Conservation (phyloP, 768 basidiomycete species). For the Floccularia luteovirens region DNA sequence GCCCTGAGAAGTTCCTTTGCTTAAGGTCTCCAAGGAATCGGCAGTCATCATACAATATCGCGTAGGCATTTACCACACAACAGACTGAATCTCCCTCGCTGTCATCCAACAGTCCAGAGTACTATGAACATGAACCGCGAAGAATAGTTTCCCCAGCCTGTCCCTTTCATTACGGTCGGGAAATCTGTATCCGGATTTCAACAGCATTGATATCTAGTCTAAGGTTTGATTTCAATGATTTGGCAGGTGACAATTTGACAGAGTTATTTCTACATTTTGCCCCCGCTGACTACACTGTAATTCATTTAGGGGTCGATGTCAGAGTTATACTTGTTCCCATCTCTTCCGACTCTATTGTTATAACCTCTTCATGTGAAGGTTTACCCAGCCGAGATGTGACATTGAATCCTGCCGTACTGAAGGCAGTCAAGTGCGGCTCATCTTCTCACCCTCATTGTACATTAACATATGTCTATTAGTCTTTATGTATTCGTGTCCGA, state of each 20-base stretch:
- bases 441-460: conserved; percentile 29
- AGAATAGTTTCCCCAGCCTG: conserved; percentile 39
- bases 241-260: conserved; percentile 36
- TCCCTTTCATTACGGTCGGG: conserved; percentile 59
- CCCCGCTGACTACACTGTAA: not conserved
- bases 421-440: conserved; percentile 10
- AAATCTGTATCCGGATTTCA: conserved; percentile 42
- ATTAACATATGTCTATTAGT: conserved; percentile 34
- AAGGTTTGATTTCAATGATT: conserved; percentile 43
- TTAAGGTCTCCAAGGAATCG: not conserved
- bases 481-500: conserved; percentile 24
- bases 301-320: conserved; percentile 24
- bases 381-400: conserved; percentile 6
- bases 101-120: conserved; percentile 35
- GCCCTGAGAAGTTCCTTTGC: conserved; percentile 45
- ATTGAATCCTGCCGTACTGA: not conserved
- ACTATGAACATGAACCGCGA: conserved; percentile 36
- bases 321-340: conserved; percentile 34
- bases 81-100: conserved; percentile 55
- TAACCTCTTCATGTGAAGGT: conserved; percentile 31
- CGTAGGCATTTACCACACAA: conserved; percentile 63
- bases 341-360: conserved; percentile 45
- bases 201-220: conserved; percentile 62
- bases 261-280: too few relatives aligned
- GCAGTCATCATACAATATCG: conserved; percentile 35